These are phyloP conservation scores for Pythium angustatum DNA, from an alignment of 352 stramenopile genomes.

Conservation along the genomic window DNA sequence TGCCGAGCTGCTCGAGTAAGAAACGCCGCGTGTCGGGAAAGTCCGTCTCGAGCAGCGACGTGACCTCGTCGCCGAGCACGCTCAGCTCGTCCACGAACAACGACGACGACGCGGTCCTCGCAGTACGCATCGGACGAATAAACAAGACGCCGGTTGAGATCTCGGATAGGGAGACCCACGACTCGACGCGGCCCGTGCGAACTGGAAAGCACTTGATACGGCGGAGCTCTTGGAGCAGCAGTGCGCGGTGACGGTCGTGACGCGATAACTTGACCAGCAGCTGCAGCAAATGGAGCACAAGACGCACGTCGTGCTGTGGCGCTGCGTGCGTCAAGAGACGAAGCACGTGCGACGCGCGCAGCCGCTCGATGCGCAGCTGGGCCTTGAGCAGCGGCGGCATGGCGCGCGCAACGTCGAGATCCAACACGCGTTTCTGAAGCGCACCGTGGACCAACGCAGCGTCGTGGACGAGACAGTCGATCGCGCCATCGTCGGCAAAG, in stretches of 20 bases:
- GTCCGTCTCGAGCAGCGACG: constrained; percentile 22
- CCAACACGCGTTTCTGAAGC: constrained; percentile 58
- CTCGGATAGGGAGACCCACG: constrained; percentile 19
- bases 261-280: constrained; percentile 62
- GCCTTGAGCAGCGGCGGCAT: constrained; percentile 53
- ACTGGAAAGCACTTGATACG: constrained; percentile 77
- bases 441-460: constrained; percentile 22
- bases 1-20: constrained; percentile 47
- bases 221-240: constrained; percentile 64
- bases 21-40: constrained; percentile 44
- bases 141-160: constrained; percentile 21
- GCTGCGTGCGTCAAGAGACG: constrained; percentile 43
- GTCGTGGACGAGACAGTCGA: constrained; percentile 12
- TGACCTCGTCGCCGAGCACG: constrained; percentile 52
- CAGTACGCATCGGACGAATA: constrained; percentile 1
- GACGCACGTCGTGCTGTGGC: constrained; percentile 37
- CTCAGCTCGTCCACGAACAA: constrained; percentile 29
- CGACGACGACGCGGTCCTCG: not conserved
- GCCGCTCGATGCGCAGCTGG: constrained; percentile 63
- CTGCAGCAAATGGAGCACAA: constrained; percentile 45
- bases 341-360: constrained; percentile 65
- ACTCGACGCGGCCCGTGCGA: constrained; percentile 22
- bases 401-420: constrained; percentile 37
- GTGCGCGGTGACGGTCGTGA: constrained; percentile 43
- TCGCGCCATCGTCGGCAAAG: constrained; percentile 20